Evolutionary conservation across 2,329 filamentous ascomycete genomes (phyloP).

Genomic region (Pyricularia sp.): DNA sequence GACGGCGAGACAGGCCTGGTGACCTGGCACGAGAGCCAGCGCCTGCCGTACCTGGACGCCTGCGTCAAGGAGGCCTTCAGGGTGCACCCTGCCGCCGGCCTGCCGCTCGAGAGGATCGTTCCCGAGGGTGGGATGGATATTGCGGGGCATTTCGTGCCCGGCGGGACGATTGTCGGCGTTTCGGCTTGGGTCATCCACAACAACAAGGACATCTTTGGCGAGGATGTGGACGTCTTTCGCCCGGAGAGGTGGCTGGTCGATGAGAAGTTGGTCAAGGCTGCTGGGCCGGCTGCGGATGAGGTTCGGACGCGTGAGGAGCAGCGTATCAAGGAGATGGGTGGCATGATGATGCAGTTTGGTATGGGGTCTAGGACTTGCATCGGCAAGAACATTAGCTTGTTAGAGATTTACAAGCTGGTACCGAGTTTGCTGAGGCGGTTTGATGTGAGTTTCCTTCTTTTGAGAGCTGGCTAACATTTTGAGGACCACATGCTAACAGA

Average conservation of each 20-base stretch:
- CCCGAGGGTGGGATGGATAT: slow-evolving; percentile 56
- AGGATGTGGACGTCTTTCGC: slow-evolving; percentile 54
- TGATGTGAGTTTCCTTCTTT: slow-evolving; percentile 32
- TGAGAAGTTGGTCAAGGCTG: slow-evolving; percentile 19
- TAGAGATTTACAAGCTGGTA: slow-evolving; percentile 56
- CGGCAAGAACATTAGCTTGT: slow-evolving; percentile 55
- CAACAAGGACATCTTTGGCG: slow-evolving; percentile 56
- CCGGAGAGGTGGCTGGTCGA: slow-evolving; percentile 59
- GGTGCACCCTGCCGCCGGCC: slow-evolving; percentile 62
- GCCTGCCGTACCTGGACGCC: slow-evolving; percentile 67
- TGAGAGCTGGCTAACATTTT: background rate
- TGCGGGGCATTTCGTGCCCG: slow-evolving; percentile 50
- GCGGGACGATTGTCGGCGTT: slow-evolving; percentile 65
- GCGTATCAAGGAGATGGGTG: slow-evolving; percentile 56
- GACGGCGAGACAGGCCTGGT: slow-evolving; percentile 50
- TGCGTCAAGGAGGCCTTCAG: slow-evolving; percentile 72
- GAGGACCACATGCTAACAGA: background rate
- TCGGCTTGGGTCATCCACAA: slow-evolving; percentile 69
- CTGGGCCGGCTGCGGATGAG: slow-evolving; percentile 5
- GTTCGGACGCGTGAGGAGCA: slow-evolving; percentile 31
- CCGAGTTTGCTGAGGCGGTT: slow-evolving; percentile 55
- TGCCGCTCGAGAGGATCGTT: slow-evolving; percentile 65
- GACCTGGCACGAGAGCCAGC: slow-evolving; percentile 60
- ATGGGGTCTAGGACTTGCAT: slow-evolving; percentile 62
- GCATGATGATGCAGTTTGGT: slow-evolving; percentile 64